These are phyloP conservation scores for Lentithecium fluviatile DNA, from an alignment of 495 filamentous ascomycete species.

Conservation along the genomic window DNA sequence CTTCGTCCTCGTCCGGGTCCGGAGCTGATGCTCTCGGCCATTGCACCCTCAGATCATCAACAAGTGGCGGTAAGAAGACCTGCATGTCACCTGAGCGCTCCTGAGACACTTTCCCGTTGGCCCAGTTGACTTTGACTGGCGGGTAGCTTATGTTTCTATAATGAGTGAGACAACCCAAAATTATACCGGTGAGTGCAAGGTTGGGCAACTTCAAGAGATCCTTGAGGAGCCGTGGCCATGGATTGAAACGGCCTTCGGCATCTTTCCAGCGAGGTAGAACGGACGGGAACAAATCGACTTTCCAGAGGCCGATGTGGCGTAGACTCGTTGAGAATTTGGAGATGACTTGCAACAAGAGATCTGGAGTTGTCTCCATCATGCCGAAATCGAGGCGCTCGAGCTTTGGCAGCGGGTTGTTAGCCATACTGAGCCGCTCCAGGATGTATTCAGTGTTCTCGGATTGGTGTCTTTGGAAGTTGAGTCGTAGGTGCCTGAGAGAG, in stretches of 20 bases:
- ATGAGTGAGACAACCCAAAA: neutral
- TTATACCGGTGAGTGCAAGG: neutral
- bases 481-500: neutral
- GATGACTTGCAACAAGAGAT: conserved; percentile 38
- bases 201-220: neutral
- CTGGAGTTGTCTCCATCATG: conserved; percentile 22
- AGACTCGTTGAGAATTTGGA: conserved; percentile 44
- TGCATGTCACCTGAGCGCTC: conserved; percentile 6
- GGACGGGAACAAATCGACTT: conserved; percentile 30
- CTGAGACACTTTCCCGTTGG: neutral
- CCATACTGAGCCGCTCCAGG: conserved; percentile 2
- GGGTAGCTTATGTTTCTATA: neutral
- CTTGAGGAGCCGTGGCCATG: neutral
- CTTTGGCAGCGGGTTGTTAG: conserved; percentile 30
- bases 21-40: neutral
- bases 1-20: conserved; percentile 1
- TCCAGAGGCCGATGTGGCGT: conserved; percentile 39
- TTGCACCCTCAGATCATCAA: neutral
- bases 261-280: neutral
- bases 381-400: conserved; percentile 47
- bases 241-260: neutral
- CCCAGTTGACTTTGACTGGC: neutral
- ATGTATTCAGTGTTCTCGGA: conserved; percentile 6
- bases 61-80: neutral
- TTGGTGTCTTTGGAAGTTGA: conserved; percentile 37